Evolutionary conservation across 1,284 basidiomycete genomes (phyloP), one percentile per base, ranked within the genome.

Genomic region (Bondarzewia mesenterica): DNA sequence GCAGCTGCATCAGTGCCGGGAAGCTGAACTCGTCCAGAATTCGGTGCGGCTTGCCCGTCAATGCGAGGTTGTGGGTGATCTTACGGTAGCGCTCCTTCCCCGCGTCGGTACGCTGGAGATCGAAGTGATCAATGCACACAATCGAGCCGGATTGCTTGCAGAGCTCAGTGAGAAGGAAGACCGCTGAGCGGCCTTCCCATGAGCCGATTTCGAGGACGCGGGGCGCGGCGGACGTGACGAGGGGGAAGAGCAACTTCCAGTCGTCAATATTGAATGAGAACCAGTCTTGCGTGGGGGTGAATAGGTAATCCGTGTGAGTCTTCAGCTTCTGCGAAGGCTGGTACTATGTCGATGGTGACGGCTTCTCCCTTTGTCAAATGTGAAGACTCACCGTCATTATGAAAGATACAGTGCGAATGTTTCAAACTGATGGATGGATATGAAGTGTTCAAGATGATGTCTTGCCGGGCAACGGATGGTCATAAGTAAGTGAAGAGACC

Each of bases 161-260:
- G 38, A 80, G 68, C 35, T 72, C 67, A 7, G 59, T 65, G 37
- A 76, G 63, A 32, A 78, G 63, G 60, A 76, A 80, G 20, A 77
- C 70, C 16, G 75, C 77, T 0, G 78, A 80, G 42, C 78, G 72
- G 18, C 78, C 79, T 60, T 81, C 78, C 77, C 78, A 81, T 14
- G 74, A 77, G 4, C 79, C 77, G n/a, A 81, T 77, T 57, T 80
- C 78, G 12, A 80, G 70, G 5, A 63, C 70, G 14, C 77, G 69
- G 10, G 77, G 76, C 1, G 57, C 49, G 15, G 58, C 38, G 7
- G 69, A 60, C 1, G 44, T 42, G 47, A 79, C 59, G 27, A 63
- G 59, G 6, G 64, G 57, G 48, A 78, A 69, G 21, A 75, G 57
- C 6, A 47, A 21, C 15, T 53, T 60, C 78, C 78, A 80, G 5